Evolutionary conservation across 179 eudicot genomes (phyloP).

Genomic region (Carnegiea gigantea): DNA sequence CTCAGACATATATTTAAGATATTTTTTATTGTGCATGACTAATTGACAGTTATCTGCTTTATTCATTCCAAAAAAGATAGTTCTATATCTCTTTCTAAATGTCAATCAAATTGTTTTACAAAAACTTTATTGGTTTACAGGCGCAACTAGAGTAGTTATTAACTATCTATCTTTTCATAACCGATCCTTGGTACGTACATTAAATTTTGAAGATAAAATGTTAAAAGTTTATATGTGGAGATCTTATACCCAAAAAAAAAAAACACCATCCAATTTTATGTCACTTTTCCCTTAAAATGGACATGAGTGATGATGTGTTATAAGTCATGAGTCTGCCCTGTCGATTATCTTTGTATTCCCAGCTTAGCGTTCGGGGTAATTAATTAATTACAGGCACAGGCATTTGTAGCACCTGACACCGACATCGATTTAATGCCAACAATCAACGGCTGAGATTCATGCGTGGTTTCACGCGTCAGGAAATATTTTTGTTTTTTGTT

Average conservation of each 20-base stretch:
- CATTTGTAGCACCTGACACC: background rate
- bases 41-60: background rate
- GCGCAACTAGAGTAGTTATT: background rate
- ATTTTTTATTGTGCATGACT: no score
- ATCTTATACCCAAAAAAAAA: no score
- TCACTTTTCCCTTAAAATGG: background rate
- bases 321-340: background rate
- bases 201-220: no score
- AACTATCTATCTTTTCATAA: background rate
- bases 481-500: no score
- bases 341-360: background rate
- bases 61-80: background rate
- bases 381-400: background rate
- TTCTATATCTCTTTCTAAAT: background rate
- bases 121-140: background rate
- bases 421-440: background rate
- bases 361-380: background rate
- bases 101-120: background rate
- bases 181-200: no score
- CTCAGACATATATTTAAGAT: no score
- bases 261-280: background rate
- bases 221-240: no score
- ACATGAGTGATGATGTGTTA: background rate
- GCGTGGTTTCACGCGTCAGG: background rate
- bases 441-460: background rate